These are phyloP conservation scores for Talaromyces sp. DNA, from an alignment of 2,329 filamentous ascomycete genomes.

Conservation along the genomic window DNA sequence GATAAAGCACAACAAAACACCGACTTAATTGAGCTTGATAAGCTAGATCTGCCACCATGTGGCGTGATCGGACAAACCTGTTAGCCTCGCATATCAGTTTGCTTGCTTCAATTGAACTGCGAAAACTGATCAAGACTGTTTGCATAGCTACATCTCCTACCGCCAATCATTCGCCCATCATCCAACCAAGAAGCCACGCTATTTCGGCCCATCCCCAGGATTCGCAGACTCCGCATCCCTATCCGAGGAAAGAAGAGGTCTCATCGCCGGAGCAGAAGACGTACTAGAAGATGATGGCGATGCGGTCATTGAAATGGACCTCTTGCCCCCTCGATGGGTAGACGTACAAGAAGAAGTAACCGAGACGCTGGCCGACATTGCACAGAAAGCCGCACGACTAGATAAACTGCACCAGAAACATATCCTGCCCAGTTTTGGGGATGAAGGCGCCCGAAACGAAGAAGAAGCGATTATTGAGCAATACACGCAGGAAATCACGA, in stretches of 20 bases:
- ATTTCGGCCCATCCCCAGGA: slow-evolving; percentile 55
- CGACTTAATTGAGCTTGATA: slow-evolving; percentile 5
- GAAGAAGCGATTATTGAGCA: slow-evolving; percentile 89
- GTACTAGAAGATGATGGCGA: slow-evolving; percentile 75
- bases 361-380: slow-evolving; percentile 73
- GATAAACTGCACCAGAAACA: slow-evolving; percentile 97
- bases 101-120: too few relatives aligned
- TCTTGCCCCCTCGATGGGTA: slow-evolving; percentile 90
- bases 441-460: slow-evolving; percentile 78
- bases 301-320: slow-evolving; percentile 96
- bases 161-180: slow-evolving; percentile 97
- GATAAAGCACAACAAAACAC: slow-evolving; percentile 3
- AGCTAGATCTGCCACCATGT: slow-evolving; percentile 63
- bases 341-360: slow-evolving; percentile 92
- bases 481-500: slow-evolving; percentile 85
- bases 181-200: slow-evolving; percentile 76
- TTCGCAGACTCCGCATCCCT: slow-evolving; percentile 57
- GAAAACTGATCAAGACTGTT: not conserved
- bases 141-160: slow-evolving; percentile 86
- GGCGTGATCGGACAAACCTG: slow-evolving; percentile 99
- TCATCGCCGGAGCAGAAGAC: slow-evolving; percentile 67
- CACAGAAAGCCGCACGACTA: slow-evolving; percentile 73
- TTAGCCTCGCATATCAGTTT: slow-evolving; percentile 44
- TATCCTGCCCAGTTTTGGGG: slow-evolving; percentile 91
- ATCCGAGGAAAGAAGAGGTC: slow-evolving; percentile 68